phyloP scores from a whole-genome alignment of 257 asterid species.

The Lithospermum erythrorhizon region DNA sequence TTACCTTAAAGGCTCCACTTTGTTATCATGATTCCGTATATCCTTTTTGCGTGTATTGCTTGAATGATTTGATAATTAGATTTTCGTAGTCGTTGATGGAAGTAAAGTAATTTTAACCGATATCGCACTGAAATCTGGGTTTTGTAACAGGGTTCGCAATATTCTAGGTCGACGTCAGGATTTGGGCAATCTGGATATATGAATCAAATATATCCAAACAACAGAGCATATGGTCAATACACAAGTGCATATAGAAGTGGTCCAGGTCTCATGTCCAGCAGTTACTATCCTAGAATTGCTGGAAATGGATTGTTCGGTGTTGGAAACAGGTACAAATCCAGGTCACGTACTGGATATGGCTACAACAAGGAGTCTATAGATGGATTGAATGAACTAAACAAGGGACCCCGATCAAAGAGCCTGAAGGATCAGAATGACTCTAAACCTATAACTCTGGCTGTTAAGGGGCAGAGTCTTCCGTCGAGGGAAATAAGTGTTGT shows the following conservation, averaged over 20 bases:
- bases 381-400: conserved; percentile 55
- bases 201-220: conserved; percentile 41
- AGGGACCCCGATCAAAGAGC: conserved; percentile 59
- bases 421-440: conserved; percentile 36
- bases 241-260: conserved; percentile 43
- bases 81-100: background rate
- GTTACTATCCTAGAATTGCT: conserved; percentile 32
- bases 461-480: conserved; percentile 45
- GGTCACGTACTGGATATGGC: conserved; percentile 36
- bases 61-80: no score
- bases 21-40: no score
- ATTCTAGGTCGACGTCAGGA: conserved; percentile 30
- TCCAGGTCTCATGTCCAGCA: conserved; percentile 37
- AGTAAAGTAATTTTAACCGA: background rate
- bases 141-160: conserved; percentile 34
- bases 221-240: conserved; percentile 39
- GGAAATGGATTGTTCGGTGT: conserved; percentile 50
- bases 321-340: conserved; percentile 48
- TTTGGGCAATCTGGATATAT: conserved; percentile 37
- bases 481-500: conserved; percentile 23
- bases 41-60: background rate
- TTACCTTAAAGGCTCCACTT: no score
- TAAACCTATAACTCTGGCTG: conserved; percentile 36
- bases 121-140: background rate
- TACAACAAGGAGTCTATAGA: conserved; percentile 40